Percentiles rank a stretch among this genome's conserved stretches.
These are phyloP conservation scores for Crepidotus variabilis DNA, from an alignment of 768 basidiomycete species.

Conservation along the genomic window DNA sequence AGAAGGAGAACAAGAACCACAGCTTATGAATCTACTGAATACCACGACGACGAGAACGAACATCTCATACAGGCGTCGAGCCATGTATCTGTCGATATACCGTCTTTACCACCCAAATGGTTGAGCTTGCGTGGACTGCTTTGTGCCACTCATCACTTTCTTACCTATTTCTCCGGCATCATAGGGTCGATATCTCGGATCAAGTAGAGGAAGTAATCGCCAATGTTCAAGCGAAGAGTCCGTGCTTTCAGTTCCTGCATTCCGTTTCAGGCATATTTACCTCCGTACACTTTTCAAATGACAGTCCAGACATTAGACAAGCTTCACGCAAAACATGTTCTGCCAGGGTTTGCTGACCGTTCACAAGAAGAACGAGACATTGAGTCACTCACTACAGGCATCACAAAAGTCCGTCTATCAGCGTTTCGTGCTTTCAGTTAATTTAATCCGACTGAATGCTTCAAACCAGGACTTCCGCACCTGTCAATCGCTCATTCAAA, in stretches of 20 bases:
- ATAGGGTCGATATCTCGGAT: constrained; percentile 90
- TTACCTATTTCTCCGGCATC: constrained; percentile 16
- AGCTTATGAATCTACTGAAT: constrained; percentile 42
- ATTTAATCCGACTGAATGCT: constrained; percentile 3
- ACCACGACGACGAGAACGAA: constrained; percentile 55
- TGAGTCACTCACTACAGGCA: constrained; percentile 76
- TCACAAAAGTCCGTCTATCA: constrained; percentile 67
- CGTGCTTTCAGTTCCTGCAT: constrained; percentile 18
- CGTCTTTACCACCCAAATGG: constrained; percentile 85
- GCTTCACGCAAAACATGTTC: constrained; percentile 91
- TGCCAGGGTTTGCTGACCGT: constrained; percentile 96
- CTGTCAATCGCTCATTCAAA: constrained; percentile 67
- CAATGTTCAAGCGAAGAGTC: constrained; percentile 75
- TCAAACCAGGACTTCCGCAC: constrained; percentile 59
- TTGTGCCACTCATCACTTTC: constrained; percentile 15
- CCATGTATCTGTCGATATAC: constrained; percentile 47
- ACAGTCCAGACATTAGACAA: constrained; percentile 88
- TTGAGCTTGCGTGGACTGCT: constrained; percentile 24
- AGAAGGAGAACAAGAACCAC: constrained; percentile 35
- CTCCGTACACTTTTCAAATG: neutral
- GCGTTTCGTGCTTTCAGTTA: constrained; percentile 37
- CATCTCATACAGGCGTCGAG: constrained; percentile 50
- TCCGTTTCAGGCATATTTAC: neutral
- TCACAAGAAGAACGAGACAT: constrained; percentile 93
- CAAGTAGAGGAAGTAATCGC: constrained; percentile 80